Conservation (phyloP, 2,329 filamentous ascomycete genomes). For the Rhexocercosporidium sp. region DNA sequence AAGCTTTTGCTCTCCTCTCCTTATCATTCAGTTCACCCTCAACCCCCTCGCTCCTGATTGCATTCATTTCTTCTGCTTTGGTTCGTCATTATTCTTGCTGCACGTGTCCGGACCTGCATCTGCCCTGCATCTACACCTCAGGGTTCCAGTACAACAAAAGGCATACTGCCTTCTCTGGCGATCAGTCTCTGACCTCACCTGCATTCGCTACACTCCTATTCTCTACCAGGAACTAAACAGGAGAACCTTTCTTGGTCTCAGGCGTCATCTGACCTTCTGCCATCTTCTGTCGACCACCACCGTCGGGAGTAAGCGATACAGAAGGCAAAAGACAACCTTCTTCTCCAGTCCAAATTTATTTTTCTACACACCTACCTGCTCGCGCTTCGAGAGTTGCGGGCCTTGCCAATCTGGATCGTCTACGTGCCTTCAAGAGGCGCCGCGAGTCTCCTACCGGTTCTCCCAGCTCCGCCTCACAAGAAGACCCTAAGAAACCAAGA, state of each 20-base stretch:
- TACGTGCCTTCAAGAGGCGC: constrained; percentile 41
- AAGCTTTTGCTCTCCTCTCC: not conserved
- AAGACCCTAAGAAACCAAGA: constrained; percentile 27
- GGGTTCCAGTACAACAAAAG: not conserved
- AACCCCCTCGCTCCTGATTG: not conserved
- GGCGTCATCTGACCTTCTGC: constrained; percentile 21
- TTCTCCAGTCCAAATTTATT: not conserved
- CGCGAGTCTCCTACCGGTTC: constrained; percentile 34
- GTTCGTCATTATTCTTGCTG: constrained; percentile 7
- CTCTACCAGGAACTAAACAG: not conserved
- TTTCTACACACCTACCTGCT: constrained; percentile 11
- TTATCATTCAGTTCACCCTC: not conserved
- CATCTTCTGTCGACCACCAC: constrained; percentile 7
- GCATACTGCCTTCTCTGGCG: not conserved
- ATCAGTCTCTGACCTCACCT: not conserved
- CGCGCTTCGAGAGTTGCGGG: constrained; percentile 25
- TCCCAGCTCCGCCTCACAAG: constrained; percentile 15
- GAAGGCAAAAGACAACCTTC: constrained; percentile 17
- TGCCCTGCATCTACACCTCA: no score
- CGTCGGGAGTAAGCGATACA: not conserved
- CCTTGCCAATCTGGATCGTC: constrained; percentile 37
- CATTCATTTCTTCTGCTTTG: not conserved
- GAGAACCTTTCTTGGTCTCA: not conserved
- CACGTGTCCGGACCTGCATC: constrained; percentile 8
- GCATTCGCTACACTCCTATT: not conserved